phyloP scores from a whole-genome alignment of 768 basidiomycete species.

The Agrocybe praecox region DNA sequence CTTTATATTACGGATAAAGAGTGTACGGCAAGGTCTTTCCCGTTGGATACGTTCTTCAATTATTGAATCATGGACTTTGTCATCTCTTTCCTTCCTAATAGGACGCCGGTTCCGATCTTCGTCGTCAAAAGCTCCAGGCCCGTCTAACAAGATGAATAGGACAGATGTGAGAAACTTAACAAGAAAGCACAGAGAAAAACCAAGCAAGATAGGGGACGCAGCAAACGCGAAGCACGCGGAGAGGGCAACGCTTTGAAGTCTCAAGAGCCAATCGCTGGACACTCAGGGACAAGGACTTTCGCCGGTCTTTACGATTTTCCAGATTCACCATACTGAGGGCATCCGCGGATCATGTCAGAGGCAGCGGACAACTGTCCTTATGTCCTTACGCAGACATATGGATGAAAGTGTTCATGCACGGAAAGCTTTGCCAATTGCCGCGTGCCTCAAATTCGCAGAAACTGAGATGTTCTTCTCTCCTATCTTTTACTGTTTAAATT shows the following conservation, averaged over 20 bases:
- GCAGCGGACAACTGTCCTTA: conserved; percentile 40
- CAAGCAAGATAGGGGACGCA: conserved; percentile 48
- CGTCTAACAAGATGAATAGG: conserved; percentile 63
- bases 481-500: conserved; percentile 42
- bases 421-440: conserved; percentile 42
- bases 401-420: conserved; percentile 38
- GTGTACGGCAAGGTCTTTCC: conserved; percentile 92
- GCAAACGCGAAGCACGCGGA: conserved; percentile 43
- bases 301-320: conserved; percentile 26
- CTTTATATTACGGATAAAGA: conserved; percentile 98
- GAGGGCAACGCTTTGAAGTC: conserved; percentile 29
- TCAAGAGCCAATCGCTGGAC: conserved; percentile 28
- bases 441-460: conserved; percentile 50
- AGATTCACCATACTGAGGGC: conserved; percentile 18
- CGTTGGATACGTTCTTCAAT: conserved; percentile 94
- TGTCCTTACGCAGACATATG: conserved; percentile 38
- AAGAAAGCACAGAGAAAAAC: conserved; percentile 34
- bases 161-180: conserved; percentile 49
- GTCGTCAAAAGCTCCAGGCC: conserved; percentile 57
- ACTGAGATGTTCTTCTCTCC: conserved; percentile 34
- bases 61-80: conserved; percentile 87
- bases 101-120: conserved; percentile 52
- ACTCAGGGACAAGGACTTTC: conserved; percentile 28
- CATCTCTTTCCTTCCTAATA: conserved; percentile 77
- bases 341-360: conserved; percentile 16